Conservation (phyloP, 1,284 basidiomycete species). For the Microbotryum lychnidis-dioicae region DNA sequence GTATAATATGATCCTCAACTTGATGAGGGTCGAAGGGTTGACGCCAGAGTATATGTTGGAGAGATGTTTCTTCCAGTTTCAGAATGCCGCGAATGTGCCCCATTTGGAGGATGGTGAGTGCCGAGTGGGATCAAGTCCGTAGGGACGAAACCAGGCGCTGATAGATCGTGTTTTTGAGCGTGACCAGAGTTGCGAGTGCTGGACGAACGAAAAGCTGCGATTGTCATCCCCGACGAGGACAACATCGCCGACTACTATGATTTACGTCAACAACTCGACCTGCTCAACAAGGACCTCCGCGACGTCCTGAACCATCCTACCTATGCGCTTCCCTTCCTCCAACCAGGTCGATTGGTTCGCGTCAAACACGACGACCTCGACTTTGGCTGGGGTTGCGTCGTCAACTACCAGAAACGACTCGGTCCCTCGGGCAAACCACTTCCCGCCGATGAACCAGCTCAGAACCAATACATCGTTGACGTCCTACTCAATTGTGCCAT, state of each 20-base stretch:
- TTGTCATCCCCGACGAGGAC: constrained; percentile 72
- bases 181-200: constrained; percentile 62
- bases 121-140: not conserved
- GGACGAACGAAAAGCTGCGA: constrained; percentile 59
- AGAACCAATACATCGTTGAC: constrained; percentile 87
- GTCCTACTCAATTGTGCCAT: constrained; percentile 77
- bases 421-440: constrained; percentile 38
- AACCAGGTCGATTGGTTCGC: constrained; percentile 81
- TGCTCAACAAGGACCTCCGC: constrained; percentile 74
- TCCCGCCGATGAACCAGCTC: constrained; percentile 63
- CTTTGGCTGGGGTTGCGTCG: constrained; percentile 92
- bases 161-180: not conserved
- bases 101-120: constrained; percentile 69
- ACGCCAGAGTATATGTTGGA: constrained; percentile 99
- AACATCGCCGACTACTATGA: constrained; percentile 85
- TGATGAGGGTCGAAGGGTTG: constrained; percentile 98
- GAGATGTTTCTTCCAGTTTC: constrained; percentile 96
- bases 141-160: not conserved
- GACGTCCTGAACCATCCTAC: constrained; percentile 90
- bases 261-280: constrained; percentile 79
- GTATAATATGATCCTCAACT: constrained; percentile 98
- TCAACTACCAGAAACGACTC: constrained; percentile 78
- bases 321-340: constrained; percentile 87
- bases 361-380: constrained; percentile 78
- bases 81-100: constrained; percentile 84